Evolutionary conservation across 2,329 filamentous ascomycete species (phyloP).

Genomic region (Hortaea werneckii): DNA sequence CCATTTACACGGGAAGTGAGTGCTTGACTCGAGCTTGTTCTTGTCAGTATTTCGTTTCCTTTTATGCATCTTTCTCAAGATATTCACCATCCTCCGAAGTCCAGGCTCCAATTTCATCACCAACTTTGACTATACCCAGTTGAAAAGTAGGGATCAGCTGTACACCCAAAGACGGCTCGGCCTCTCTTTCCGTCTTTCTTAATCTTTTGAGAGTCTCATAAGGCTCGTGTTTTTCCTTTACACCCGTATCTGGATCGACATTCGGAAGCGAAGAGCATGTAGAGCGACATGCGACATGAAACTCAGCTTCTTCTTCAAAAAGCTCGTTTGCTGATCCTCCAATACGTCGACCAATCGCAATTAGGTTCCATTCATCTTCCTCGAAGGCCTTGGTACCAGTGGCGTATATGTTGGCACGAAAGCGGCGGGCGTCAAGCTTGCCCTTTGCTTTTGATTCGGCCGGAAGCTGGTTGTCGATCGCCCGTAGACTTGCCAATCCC

Average conservation of each 20-base stretch:
- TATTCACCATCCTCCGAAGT: constrained; percentile 19
- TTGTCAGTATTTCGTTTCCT: neutral
- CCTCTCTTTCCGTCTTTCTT: constrained; percentile 22
- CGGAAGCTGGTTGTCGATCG: constrained; percentile 48
- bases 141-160: constrained; percentile 23
- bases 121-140: constrained; percentile 18
- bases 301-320: constrained; percentile 29
- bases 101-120: constrained; percentile 22
- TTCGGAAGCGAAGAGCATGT: constrained; percentile 64
- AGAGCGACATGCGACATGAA: constrained; percentile 52
- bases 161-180: constrained; percentile 23
- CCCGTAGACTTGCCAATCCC: constrained; percentile 53
- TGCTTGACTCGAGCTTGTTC: neutral
- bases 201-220: constrained; percentile 19
- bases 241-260: constrained; percentile 52
- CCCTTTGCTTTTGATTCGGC: constrained; percentile 37
- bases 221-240: constrained; percentile 26
- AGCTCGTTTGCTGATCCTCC: constrained; percentile 5
- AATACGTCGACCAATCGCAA: constrained; percentile 39
- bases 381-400: constrained; percentile 54
- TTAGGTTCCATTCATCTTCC: constrained; percentile 59
- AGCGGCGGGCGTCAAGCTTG: constrained; percentile 51
- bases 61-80: constrained; percentile 22
- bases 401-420: constrained; percentile 63
- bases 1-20: neutral